Evolutionary conservation across 1,284 basidiomycete species (phyloP), one percentile per base, ranked within the genome.

Genomic region (Leccinum glutinopallens): DNA sequence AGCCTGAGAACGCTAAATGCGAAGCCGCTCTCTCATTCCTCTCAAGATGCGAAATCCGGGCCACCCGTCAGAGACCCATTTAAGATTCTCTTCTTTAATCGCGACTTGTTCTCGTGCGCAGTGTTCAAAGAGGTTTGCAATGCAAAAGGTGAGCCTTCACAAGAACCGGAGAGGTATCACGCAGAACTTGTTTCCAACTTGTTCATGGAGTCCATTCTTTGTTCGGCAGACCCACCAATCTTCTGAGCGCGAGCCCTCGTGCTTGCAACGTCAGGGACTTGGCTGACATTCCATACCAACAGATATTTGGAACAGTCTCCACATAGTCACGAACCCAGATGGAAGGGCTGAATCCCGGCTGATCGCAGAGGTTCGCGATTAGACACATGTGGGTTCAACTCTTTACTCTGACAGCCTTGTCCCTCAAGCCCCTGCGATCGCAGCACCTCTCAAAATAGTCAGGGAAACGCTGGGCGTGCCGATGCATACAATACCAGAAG

Each of bases 401-500:
- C 1, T 32, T 15, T 41, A 35, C 3, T 58, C 37, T 41, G 33
- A 12, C 5, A 8, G 37, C 43, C 57, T 58, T 53, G 9, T 37
- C 43, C 13, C 65, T 72, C 33, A 67, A 33, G 43, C 13, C 63
- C 72, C 33, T 63, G 19, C 43, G 6, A 35, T 61, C 17, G n/a
- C 17, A 72, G 71, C 71, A 60, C 71, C 71, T 6, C 71, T 72
- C 49, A 89, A 86, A 70, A 53, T 74, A 32, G 32, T 8, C 32
- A 8, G 32, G 32, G 32, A 86, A 67, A 74, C 79, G 6, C 70
- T 87, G 1, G 57, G 75, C 29, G 71, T 91, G 6, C 81, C 83
- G 0, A 81, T 89, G 1, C 77, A 87, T 65, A 79, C 78, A 2
- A 88, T 91, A 55, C 90, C 90, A 6, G 79, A 78, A 43, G 78